A percentile compares a stretch with the other conserved stretches of the same genome.
These are phyloP conservation scores for Cylindrodendrum hubeiense DNA, from an alignment of 2,329 filamentous ascomycete species.

Conservation along the genomic window DNA sequence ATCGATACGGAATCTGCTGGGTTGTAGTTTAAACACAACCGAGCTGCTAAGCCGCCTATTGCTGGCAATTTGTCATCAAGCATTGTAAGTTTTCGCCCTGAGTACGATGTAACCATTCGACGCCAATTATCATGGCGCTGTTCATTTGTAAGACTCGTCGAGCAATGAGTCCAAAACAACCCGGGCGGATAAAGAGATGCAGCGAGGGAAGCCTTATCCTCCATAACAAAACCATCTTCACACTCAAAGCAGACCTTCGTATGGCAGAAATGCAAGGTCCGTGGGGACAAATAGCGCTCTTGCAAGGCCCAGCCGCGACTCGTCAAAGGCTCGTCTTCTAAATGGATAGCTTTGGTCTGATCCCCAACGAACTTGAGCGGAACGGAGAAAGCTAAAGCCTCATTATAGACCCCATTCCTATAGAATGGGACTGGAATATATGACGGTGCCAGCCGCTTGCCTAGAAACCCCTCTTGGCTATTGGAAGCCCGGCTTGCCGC, in stretches of 20 bases:
- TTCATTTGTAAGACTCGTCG: background rate
- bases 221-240: background rate
- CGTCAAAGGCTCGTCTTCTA: background rate
- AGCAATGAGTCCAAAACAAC: background rate
- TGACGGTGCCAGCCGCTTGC: background rate
- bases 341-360: background rate
- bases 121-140: background rate
- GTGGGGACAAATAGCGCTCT: background rate
- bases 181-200: no score
- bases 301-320: background rate
- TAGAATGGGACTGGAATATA: background rate
- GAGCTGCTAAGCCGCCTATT: background rate
- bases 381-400: background rate
- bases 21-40: background rate
- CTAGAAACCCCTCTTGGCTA: background rate
- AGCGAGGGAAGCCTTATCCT: background rate
- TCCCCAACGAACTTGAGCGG: background rate
- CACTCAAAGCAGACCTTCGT: background rate
- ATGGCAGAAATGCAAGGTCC: background rate
- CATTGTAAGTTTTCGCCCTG: background rate
- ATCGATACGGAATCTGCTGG: background rate
- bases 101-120: background rate
- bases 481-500: slow-evolving; percentile 1
- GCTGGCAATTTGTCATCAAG: background rate
- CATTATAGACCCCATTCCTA: background rate